A percentile compares a stretch with the other conserved stretches of the same genome.
Evolutionary conservation across 139 green algal species (phyloP).

Genomic region (Bryopsis sp.): DNA sequence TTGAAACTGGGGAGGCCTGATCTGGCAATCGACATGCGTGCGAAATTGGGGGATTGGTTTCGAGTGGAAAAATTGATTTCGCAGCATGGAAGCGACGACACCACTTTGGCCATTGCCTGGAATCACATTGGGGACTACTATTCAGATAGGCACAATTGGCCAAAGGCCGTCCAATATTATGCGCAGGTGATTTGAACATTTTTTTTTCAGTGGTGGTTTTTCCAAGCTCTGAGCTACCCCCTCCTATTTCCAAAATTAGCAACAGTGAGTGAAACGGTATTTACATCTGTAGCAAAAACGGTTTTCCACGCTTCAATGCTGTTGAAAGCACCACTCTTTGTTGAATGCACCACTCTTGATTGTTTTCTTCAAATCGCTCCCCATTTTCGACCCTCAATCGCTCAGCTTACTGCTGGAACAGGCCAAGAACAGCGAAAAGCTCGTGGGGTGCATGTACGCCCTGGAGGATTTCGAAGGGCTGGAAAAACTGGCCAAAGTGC

Average conservation of each 20-base stretch:
- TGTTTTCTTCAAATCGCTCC: too few species aligned
- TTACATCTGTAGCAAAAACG: too few species aligned
- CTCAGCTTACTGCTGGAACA: slow-evolving; percentile 23
- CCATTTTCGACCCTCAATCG: too few species aligned
- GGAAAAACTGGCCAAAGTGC: slow-evolving; percentile 45
- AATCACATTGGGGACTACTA: slow-evolving; percentile 78
- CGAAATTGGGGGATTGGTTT: slow-evolving; percentile 42
- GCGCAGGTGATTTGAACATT: slow-evolving; percentile 30
- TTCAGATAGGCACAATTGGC: slow-evolving; percentile 58
- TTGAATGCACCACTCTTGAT: too few species aligned
- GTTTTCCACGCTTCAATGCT: too few species aligned
- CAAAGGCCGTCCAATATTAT: slow-evolving; percentile 68
- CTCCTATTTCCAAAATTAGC: not conserved
- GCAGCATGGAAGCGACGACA: slow-evolving; percentile 44
- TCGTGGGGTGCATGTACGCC: slow-evolving; percentile 62
- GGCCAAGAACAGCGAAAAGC: slow-evolving; percentile 60
- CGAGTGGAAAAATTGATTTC: slow-evolving; percentile 48
- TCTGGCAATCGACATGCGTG: slow-evolving; percentile 66
- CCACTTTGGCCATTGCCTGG: slow-evolving; percentile 42
- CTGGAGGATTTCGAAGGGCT: slow-evolving; percentile 63
- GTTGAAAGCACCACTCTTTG: too few species aligned
- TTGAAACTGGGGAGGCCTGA: slow-evolving; percentile 57
- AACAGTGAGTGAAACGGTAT: too few species aligned
- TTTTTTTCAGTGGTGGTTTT: not conserved
- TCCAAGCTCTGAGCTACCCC: not conserved